phyloP scores from a whole-genome alignment of 352 stramenopile genomes.

The Pythium vanterpoolii region DNA sequence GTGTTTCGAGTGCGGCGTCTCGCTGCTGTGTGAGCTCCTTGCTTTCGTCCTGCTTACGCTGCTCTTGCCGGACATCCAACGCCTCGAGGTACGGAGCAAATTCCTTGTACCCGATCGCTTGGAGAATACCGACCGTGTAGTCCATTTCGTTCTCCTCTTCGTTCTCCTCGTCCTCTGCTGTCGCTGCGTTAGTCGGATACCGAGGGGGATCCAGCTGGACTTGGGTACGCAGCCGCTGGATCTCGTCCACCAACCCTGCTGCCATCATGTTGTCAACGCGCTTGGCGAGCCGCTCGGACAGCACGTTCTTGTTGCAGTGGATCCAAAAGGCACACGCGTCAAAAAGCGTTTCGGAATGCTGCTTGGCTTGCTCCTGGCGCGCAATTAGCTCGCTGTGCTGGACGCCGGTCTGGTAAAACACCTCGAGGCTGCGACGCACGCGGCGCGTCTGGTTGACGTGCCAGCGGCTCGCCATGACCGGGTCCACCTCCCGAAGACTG shows the following conservation, averaged over 20 bases:
- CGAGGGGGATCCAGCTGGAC: slow-evolving; percentile 48
- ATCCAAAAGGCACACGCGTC: slow-evolving; percentile 85
- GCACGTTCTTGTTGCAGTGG: slow-evolving; percentile 59
- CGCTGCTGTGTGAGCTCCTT: slow-evolving; percentile 13
- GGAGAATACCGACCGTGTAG: slow-evolving; percentile 70
- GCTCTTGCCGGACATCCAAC: slow-evolving; percentile 32
- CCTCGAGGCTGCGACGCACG: slow-evolving; percentile 80
- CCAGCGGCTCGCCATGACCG: slow-evolving; percentile 73
- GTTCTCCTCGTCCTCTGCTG: not conserved
- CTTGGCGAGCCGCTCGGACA: slow-evolving; percentile 60
- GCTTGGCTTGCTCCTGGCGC: slow-evolving; percentile 45
- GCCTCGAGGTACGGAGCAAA: slow-evolving; percentile 83
- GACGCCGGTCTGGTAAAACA: slow-evolving; percentile 79
- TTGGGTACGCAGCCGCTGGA: slow-evolving; percentile 45
- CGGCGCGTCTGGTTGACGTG: slow-evolving; percentile 88
- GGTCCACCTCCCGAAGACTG: slow-evolving; percentile 66
- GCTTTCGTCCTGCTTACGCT: not conserved
- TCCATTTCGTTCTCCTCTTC: slow-evolving; percentile 26
- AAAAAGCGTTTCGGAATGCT: slow-evolving; percentile 60
- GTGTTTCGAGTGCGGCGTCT: slow-evolving; percentile 29
- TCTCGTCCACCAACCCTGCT: slow-evolving; percentile 75
- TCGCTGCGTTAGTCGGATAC: slow-evolving; percentile 11
- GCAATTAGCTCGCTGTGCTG: slow-evolving; percentile 69
- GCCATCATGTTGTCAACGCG: slow-evolving; percentile 82
- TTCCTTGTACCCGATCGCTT: slow-evolving; percentile 91